These are phyloP conservation scores for Talaromyces sp. DNA, from an alignment of 2,329 filamentous ascomycete genomes.

Conservation along the genomic window DNA sequence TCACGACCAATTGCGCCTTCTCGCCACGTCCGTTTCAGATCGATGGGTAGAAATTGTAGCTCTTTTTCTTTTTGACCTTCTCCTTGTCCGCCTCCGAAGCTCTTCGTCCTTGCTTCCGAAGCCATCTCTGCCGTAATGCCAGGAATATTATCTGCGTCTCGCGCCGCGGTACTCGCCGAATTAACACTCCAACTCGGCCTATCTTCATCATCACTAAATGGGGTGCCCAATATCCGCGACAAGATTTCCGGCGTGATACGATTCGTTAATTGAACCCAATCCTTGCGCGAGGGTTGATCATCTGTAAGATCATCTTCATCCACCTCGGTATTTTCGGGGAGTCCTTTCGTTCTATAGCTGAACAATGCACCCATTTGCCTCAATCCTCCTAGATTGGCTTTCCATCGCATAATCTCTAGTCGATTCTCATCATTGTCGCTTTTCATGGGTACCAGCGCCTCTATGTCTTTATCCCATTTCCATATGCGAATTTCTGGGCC, in stretches of 20 bases:
- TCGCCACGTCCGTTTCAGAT: constrained; percentile 59
- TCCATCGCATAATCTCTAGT: constrained; percentile 48
- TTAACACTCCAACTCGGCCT: constrained; percentile 51
- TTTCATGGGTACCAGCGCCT: constrained; percentile 32
- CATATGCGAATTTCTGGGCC: constrained; percentile 47
- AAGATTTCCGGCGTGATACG: constrained; percentile 47
- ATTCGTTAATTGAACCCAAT: constrained; percentile 52
- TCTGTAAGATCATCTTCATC: constrained; percentile 36
- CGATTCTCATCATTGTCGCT: constrained; percentile 30
- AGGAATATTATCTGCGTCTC: constrained; percentile 57
- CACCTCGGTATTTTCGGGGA: constrained; percentile 21
- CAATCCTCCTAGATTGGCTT: constrained; percentile 52
- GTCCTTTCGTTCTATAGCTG: constrained; percentile 29
- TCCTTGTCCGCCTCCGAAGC: constrained; percentile 21
- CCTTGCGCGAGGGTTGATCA: constrained; percentile 17
- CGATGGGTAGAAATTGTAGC: constrained; percentile 53
- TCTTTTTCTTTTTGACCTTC: constrained; percentile 39
- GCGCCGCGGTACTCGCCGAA: constrained; percentile 52
- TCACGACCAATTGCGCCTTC: constrained; percentile 57
- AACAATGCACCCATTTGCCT: constrained; percentile 49
- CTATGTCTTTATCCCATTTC: constrained; percentile 47
- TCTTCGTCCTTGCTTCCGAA: constrained; percentile 5
- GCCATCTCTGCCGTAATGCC: constrained; percentile 39
- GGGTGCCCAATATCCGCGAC: constrained; percentile 45
- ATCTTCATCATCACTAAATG: constrained; percentile 31